phyloP scores from a whole-genome alignment of 2,329 filamentous ascomycete species.

The Verticillium alfalfae region DNA sequence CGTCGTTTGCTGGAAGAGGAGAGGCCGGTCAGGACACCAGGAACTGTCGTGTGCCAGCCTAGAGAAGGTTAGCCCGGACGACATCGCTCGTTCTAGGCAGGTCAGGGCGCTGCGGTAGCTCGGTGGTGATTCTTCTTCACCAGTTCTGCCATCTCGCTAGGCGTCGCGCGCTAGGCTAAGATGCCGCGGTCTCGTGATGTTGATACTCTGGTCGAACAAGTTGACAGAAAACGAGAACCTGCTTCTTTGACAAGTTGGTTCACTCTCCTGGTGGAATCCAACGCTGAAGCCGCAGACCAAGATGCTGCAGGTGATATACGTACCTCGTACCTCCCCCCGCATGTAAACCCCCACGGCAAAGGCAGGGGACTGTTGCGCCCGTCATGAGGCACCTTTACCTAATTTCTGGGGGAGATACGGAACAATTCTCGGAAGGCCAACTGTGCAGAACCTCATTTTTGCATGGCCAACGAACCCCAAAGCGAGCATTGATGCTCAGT shows the following conservation, averaged over 20 bases:
- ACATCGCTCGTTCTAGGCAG: not conserved
- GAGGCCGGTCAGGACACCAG: not conserved
- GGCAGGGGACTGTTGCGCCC: not conserved
- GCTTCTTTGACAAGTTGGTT: not conserved
- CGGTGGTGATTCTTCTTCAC: not conserved
- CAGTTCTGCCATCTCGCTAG: not conserved
- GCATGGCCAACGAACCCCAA: no score
- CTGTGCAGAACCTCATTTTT: not conserved
- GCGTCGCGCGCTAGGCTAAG: not conserved
- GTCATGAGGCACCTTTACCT: not conserved
- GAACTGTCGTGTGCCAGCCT: not conserved
- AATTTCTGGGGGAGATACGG: not conserved
- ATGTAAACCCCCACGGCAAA: not conserved
- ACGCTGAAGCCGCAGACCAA: not conserved
- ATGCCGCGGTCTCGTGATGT: not conserved
- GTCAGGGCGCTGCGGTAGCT: not conserved
- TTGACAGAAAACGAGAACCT: not conserved
- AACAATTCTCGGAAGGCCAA: not conserved
- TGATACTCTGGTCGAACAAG: not conserved
- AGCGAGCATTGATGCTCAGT: no score
- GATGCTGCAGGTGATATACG: not conserved
- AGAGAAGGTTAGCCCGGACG: not conserved
- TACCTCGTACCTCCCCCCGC: not conserved
- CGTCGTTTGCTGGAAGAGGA: not conserved
- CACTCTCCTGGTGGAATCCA: not conserved